These are phyloP conservation scores for Pythium utonaiense DNA, from an alignment of 352 stramenopile genomes.

Conservation along the genomic window DNA sequence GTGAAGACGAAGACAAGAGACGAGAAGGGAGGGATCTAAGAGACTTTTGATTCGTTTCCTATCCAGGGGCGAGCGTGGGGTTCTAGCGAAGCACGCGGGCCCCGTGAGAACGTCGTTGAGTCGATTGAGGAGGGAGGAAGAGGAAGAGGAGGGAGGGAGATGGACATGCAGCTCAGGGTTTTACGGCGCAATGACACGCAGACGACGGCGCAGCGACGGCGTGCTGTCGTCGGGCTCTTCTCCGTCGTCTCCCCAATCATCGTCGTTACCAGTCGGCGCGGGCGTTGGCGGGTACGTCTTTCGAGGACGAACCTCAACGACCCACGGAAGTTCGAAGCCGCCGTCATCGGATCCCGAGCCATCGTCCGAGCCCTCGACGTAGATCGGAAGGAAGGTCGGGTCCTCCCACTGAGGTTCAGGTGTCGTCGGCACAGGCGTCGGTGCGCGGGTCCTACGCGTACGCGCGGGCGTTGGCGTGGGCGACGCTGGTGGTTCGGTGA, in stretches of 20 bases:
- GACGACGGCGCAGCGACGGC: not conserved
- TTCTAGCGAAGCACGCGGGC: not conserved
- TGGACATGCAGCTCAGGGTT: not conserved
- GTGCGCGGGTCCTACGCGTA: not conserved
- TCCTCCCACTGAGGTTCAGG: not conserved
- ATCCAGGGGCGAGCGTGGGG: too few species aligned
- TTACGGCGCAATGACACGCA: not conserved
- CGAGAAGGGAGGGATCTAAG: too few species aligned
- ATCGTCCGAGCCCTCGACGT: conserved; percentile 2
- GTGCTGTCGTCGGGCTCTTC: not conserved
- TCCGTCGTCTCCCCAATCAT: not conserved
- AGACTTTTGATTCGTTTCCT: not conserved
- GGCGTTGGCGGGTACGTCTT: not conserved
- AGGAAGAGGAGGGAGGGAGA: not conserved
- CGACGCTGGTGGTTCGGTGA: not conserved
- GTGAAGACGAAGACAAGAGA: too few species aligned
- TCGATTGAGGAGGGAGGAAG: not conserved
- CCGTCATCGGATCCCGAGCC: conserved; percentile 1
- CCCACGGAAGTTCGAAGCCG: not conserved
- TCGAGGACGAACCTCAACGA: not conserved
- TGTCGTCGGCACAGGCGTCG: not conserved
- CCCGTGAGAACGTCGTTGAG: too few species aligned
- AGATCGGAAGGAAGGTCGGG: not conserved
- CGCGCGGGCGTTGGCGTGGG: not conserved
- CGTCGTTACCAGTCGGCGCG: not conserved